Evolutionary conservation across 768 basidiomycete species (phyloP).

Genomic region (Brasilioporus rufonigricans): DNA sequence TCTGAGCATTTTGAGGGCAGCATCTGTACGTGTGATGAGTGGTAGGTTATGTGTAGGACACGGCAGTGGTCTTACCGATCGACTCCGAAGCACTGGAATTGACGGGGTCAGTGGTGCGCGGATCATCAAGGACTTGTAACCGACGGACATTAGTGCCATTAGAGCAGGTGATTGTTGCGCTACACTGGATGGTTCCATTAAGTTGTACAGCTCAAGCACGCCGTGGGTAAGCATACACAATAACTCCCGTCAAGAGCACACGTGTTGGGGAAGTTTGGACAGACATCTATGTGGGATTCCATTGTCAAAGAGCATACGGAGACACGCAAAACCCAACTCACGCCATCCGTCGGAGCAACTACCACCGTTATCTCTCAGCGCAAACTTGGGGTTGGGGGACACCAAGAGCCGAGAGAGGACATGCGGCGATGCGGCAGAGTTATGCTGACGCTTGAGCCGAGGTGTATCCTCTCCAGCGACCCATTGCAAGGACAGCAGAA

Average conservation of each 20-base stretch:
- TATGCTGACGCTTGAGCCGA: not conserved
- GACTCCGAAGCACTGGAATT: slow-evolving; percentile 9
- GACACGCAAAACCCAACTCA: not conserved
- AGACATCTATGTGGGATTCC: slow-evolving; percentile 10
- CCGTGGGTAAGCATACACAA: slow-evolving; percentile 15
- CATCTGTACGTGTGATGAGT: slow-evolving; percentile 7
- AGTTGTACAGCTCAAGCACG: not conserved
- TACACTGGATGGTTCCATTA: slow-evolving; percentile 13
- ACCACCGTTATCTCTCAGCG: not conserved
- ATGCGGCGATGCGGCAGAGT: not conserved
- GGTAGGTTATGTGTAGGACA: too few relatives aligned
- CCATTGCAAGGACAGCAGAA: slow-evolving; percentile 10
- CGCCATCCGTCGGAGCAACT: slow-evolving; percentile 14
- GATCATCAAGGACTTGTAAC: not conserved
- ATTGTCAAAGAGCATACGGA: not conserved
- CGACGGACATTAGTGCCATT: slow-evolving; percentile 14
- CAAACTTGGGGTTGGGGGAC: slow-evolving; percentile 5
- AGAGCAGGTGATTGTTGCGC: slow-evolving; percentile 5
- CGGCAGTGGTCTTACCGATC: slow-evolving; percentile 1
- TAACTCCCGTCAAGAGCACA: slow-evolving; percentile 18
- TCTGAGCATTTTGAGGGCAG: slow-evolving; percentile 14
- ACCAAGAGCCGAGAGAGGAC: slow-evolving; percentile 14
- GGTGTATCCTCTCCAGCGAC: slow-evolving; percentile 1
- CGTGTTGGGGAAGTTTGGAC: slow-evolving; percentile 14
- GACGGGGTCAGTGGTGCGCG: not conserved